Evolutionary conservation across 371 early-diverging fungal genomes (phyloP).

Genomic region (Phascolomyces articulosus): DNA sequence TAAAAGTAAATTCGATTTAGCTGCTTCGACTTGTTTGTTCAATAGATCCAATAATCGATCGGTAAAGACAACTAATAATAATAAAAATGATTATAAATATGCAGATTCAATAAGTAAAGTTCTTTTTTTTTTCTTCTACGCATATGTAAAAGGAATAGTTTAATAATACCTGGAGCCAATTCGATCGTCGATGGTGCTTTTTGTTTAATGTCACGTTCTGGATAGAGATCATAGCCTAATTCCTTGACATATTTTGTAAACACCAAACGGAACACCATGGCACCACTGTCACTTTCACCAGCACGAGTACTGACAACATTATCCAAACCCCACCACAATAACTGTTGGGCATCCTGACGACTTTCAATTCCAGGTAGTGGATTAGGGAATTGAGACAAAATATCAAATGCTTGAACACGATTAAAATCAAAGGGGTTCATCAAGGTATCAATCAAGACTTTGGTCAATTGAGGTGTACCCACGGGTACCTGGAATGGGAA

Average conservation of each 20-base stretch:
- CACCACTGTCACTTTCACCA: conserved; percentile 84
- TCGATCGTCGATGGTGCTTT: neutral
- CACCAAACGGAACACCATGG: conserved; percentile 74
- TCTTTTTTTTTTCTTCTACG: too few species aligned
- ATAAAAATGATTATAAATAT: too few species aligned
- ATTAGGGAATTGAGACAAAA: conserved; percentile 60
- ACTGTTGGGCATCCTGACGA: conserved; percentile 45
- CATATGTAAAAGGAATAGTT: too few species aligned
- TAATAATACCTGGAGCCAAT: conserved; percentile 18
- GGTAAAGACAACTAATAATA: conserved; percentile 40
- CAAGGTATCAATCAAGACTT: conserved; percentile 60
- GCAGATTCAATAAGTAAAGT: too few species aligned
- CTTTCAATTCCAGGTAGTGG: conserved; percentile 59
- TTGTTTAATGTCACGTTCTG: conserved; percentile 28
- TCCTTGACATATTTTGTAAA: conserved; percentile 77
- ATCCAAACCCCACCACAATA: conserved; percentile 69
- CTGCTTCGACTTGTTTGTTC: conserved; percentile 54
- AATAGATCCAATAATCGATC: conserved; percentile 56
- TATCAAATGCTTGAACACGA: conserved; percentile 65
- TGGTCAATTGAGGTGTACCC: conserved; percentile 47
- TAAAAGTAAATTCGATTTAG: conserved; percentile 60
- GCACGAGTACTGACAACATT: conserved; percentile 73
- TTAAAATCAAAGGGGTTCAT: conserved; percentile 75
- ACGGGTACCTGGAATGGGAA: conserved; percentile 62
- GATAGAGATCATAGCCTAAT: conserved; percentile 51